phyloP scores from a whole-genome alignment of 2,329 filamentous ascomycete species.

The Calonectria crousiana region DNA sequence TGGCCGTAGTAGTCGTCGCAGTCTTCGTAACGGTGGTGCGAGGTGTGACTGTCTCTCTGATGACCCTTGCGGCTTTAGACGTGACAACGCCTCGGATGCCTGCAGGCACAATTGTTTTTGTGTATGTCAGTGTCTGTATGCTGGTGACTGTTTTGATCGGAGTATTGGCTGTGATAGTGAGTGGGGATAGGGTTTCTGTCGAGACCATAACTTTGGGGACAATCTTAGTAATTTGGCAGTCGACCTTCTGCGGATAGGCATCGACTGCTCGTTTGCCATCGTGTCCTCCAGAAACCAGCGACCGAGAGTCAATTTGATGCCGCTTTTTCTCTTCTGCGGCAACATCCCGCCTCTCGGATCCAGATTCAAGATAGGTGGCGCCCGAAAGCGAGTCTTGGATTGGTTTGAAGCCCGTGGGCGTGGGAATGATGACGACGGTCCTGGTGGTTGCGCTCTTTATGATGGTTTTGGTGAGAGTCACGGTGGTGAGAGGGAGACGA shows the following conservation, averaged over 20 bases:
- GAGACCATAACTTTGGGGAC: background rate
- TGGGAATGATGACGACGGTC: background rate
- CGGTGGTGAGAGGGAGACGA: background rate
- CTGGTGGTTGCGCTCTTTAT: background rate
- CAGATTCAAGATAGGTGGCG: background rate
- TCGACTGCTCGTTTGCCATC: background rate
- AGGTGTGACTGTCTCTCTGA: background rate
- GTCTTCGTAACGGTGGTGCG: background rate
- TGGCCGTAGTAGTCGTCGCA: background rate
- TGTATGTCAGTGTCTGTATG: background rate
- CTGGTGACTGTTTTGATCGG: background rate
- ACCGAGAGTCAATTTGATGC: background rate
- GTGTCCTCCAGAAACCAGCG: background rate
- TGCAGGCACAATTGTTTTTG: background rate
- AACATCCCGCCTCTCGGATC: background rate
- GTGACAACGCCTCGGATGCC: accelerated
- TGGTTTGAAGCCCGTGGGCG: background rate
- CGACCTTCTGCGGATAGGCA: background rate
- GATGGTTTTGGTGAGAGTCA: background rate
- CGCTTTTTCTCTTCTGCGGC: background rate
- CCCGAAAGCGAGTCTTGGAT: background rate
- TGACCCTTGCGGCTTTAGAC: background rate
- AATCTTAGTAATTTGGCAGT: background rate
- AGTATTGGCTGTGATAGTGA: background rate
- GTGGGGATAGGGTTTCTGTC: background rate